phyloP scores from a whole-genome alignment of 495 filamentous ascomycete genomes.

The Annulohypoxylon nitens region DNA sequence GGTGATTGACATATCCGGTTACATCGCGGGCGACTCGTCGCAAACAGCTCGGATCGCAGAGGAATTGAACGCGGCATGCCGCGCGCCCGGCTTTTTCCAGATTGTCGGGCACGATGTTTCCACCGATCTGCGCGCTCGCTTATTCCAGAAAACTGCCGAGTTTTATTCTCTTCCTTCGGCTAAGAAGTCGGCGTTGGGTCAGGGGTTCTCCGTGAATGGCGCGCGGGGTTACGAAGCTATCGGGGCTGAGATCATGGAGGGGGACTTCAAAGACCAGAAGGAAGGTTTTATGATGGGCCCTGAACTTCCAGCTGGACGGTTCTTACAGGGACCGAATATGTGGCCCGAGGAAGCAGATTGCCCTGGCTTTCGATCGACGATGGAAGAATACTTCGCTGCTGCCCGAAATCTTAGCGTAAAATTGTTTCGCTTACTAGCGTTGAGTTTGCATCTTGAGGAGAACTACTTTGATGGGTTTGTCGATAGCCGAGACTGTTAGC shows the following conservation, averaged over 20 bases:
- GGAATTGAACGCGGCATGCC: constrained; percentile 62
- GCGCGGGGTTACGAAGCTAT: constrained; percentile 48
- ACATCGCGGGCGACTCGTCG: constrained; percentile 31
- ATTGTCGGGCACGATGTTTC: constrained; percentile 61
- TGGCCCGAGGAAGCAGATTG: constrained; percentile 57
- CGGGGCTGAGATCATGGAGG: constrained; percentile 46
- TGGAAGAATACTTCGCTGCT: constrained; percentile 52
- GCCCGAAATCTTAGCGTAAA: constrained; percentile 53
- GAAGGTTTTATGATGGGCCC: constrained; percentile 52
- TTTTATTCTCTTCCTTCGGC: constrained; percentile 44
- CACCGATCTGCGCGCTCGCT: constrained; percentile 42
- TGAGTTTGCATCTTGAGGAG: constrained; percentile 56
- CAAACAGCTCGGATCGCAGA: constrained; percentile 36
- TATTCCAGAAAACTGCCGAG: constrained; percentile 33
- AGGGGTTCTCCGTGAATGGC: constrained; percentile 37
- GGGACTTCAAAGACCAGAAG: constrained; percentile 42
- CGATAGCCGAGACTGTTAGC: constrained; percentile 51
- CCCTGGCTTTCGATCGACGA: constrained; percentile 49
- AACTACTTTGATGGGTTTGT: constrained; percentile 61
- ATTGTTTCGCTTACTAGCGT: constrained; percentile 58
- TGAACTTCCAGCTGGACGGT: constrained; percentile 47
- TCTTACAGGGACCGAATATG: constrained; percentile 61
- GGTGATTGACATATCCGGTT: constrained; percentile 49
- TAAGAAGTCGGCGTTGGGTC: constrained; percentile 34
- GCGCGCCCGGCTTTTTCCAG: constrained; percentile 69